Evolutionary conservation across 176 grass and related monocot species (phyloP).

Genomic region (Musa schizocarpa): DNA sequence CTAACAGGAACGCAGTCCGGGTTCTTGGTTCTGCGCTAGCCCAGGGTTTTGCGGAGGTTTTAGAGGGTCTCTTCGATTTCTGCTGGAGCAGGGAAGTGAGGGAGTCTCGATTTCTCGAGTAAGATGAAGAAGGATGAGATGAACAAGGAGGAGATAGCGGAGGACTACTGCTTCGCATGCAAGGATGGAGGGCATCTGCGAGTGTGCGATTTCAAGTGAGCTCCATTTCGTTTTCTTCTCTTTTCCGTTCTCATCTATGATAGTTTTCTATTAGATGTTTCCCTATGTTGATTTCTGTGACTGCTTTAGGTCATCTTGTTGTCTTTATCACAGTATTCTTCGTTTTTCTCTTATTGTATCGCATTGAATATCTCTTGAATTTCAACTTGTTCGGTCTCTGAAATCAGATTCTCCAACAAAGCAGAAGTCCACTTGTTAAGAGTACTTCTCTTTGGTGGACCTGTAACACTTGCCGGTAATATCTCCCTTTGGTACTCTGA

Average conservation of each 20-base stretch:
- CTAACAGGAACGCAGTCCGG: not conserved
- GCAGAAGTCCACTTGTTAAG: no score
- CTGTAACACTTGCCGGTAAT: no score
- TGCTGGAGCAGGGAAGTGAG: not conserved
- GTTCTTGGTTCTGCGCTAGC: not conserved
- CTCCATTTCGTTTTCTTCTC: not conserved
- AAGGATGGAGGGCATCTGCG: slow-evolving; percentile 66
- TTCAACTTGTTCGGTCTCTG: no score
- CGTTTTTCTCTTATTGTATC: not conserved
- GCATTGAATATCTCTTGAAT: no score
- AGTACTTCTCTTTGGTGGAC: no score
- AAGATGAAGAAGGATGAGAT: slow-evolving; percentile 21
- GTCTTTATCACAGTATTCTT: not conserved
- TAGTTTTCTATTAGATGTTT: not conserved
- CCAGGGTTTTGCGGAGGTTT: not conserved
- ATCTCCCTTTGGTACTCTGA: no score
- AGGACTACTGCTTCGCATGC: slow-evolving; percentile 66
- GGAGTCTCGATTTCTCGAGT: not conserved
- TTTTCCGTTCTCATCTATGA: not conserved
- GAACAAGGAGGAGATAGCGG: slow-evolving; percentile 31
- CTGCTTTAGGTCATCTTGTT: not conserved
- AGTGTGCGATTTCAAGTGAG: slow-evolving; percentile 52
- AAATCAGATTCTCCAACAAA: no score
- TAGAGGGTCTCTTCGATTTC: not conserved
- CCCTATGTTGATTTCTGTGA: not conserved